Conservation (phyloP, 345 rosid genomes). For the Pistacia integerrima region DNA sequence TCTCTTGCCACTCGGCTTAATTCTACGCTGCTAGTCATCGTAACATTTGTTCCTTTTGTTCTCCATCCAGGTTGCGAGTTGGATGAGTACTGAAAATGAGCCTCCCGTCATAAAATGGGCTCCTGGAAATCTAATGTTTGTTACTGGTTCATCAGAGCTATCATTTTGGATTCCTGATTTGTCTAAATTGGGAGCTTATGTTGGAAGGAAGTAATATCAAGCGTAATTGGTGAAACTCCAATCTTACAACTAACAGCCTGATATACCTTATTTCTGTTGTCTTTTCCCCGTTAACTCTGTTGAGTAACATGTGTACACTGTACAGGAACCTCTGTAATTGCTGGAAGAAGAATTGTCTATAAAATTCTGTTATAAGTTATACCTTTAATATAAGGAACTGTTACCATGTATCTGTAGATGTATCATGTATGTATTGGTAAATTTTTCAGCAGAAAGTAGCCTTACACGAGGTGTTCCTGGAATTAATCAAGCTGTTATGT, state of each 20-base stretch:
- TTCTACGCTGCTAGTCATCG: neutral
- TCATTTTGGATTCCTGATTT: slow-evolving; percentile 90
- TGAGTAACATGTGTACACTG: neutral
- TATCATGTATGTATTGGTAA: too few species aligned
- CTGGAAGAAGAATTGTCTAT: too few species aligned
- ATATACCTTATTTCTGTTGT: neutral
- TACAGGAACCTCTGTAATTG: too few species aligned
- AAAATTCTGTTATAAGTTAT: too few species aligned
- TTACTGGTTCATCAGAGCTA: slow-evolving; percentile 81
- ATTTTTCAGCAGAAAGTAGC: too few species aligned
- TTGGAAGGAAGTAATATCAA: slow-evolving; percentile 55
- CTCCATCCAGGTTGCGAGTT: slow-evolving; percentile 68
- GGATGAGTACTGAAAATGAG: slow-evolving; percentile 76
- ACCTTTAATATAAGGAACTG: too few species aligned
- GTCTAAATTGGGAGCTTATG: slow-evolving; percentile 82
- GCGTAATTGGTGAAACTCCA: too few species aligned
- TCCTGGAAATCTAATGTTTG: slow-evolving; percentile 94
- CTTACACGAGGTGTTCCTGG: too few species aligned
- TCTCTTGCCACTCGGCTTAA: neutral
- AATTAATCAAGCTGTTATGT: too few species aligned
- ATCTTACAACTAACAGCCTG: too few species aligned
- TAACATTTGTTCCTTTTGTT: slow-evolving; percentile 6
- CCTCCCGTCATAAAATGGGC: slow-evolving; percentile 90
- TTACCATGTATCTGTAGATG: too few species aligned
- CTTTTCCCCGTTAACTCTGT: neutral